Base-by-base conservation (phyloP, 495 filamentous ascomycete species). In the Coniosporium apollinis region DNA sequence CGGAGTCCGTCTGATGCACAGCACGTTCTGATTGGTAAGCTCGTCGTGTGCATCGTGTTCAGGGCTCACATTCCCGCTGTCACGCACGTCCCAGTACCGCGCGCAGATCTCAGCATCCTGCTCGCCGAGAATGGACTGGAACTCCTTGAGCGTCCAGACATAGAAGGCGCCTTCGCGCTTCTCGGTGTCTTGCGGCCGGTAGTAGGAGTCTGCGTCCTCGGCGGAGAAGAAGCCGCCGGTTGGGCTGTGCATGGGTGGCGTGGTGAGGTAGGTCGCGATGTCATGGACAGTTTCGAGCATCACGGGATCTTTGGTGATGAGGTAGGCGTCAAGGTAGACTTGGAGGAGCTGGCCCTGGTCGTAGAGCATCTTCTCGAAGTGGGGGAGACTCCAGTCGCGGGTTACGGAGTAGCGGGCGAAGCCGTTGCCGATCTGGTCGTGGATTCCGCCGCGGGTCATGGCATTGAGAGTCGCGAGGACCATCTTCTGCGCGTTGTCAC, bases 351-450 rank as follows among this genome's bases (percentile, higher is more conserved):
- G 79, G 5, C 79, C 82, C 45, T 97, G 87, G 50, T 96, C 91
- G 38, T 87, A 86, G 2, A 94, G 70, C 82, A 97, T 93, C 66
- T 97, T 97, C 58, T 97, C 89, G 49, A 97, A 97, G 49, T 93
- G 86, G 17, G 89, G 89, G 26, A 97, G 56, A 36, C 70, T 75
- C 89, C 89, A 97, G 54, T 94, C 79, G 18, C 67, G 59, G 4
- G 89, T 96, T 5, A 93, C 77, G 24, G 83, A 91, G 45, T 93
- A 93, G 31, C 89, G 66, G 32, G 84, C 72, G 49, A 96, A 93
- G 3, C 89, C 89, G 48, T 78, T 72, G 2, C 89, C 91, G 40
- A 96, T 74, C 43, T 97, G 89, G 48, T 97, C 89, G 35, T 84
- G 73, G 39, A 96, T 80, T 2, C 82, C 91, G 22, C 89, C 82